phyloP scores from a whole-genome alignment of 345 rosid species.

The Corchorus capsularis region DNA sequence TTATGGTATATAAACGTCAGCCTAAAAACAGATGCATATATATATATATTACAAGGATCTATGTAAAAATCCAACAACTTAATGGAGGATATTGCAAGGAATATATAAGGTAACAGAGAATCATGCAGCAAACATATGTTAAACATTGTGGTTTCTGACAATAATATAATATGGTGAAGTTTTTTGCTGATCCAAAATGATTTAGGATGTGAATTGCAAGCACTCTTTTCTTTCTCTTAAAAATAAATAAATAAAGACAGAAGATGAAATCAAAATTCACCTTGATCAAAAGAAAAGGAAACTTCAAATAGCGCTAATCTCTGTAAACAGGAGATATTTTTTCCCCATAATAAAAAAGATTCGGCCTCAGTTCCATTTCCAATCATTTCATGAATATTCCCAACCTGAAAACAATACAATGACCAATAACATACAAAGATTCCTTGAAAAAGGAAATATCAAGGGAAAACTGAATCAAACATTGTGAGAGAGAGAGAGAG shows the following conservation, averaged over 20 bases:
- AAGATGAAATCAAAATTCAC: neutral
- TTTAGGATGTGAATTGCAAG: neutral
- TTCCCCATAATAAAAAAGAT: slow-evolving; percentile 75
- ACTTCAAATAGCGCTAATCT: slow-evolving; percentile 58
- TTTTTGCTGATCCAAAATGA: neutral
- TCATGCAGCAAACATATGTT: neutral
- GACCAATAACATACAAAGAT: neutral
- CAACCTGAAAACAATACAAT: slow-evolving; percentile 54
- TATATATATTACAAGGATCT: too few relatives aligned
- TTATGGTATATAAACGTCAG: too few relatives aligned
- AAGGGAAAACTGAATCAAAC: slow-evolving; percentile 8
- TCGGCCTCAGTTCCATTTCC: slow-evolving; percentile 91
- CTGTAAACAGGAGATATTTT: slow-evolving; percentile 60
- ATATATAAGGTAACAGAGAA: neutral
- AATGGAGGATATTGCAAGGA: slow-evolving; percentile 11
- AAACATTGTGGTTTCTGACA: neutral
- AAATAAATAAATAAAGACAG: neutral
- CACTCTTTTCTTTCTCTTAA: too few relatives aligned
- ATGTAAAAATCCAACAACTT: neutral
- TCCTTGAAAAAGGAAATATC: neutral
- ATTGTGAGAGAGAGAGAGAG: slow-evolving; percentile 22
- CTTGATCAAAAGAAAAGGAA: slow-evolving; percentile 63
- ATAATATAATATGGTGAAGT: neutral
- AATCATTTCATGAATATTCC: slow-evolving; percentile 61
- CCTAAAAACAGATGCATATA: too few relatives aligned